phyloP scores from a whole-genome alignment of 805 yeast genomes.

The Phaffomyces opuntiae region DNA sequence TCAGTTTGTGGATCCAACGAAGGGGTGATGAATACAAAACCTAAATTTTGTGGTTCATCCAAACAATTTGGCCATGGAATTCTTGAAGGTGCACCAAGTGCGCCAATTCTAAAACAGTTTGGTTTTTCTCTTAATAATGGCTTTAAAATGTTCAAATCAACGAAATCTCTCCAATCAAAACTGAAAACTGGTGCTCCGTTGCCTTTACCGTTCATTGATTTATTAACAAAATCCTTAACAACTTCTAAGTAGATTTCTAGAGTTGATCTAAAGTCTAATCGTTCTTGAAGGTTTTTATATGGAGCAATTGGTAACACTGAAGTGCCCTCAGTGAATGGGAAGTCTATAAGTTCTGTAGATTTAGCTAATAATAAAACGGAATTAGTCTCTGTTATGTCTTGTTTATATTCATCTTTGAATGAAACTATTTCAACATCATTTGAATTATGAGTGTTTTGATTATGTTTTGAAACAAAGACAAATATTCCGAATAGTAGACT shows the following conservation, averaged over 20 bases:
- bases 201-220: constrained; percentile 18
- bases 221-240: constrained; percentile 24
- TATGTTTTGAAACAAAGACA: constrained; percentile 11
- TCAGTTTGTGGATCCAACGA: constrained; percentile 28
- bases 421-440: constrained; percentile 11
- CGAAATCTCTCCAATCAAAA: constrained; percentile 54
- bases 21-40: constrained; percentile 23
- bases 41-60: constrained; percentile 26
- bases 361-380: constrained; percentile 12
- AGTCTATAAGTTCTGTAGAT: constrained; percentile 19
- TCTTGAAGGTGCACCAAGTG: constrained; percentile 32
- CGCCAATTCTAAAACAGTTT: constrained; percentile 38
- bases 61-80: constrained; percentile 36
- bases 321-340: constrained; percentile 26
- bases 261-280: constrained; percentile 30
- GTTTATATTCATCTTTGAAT: constrained; percentile 15
- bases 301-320: constrained; percentile 33
- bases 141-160: constrained; percentile 37
- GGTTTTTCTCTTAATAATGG: constrained; percentile 34
- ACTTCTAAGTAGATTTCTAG: constrained; percentile 27
- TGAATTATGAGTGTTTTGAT: background rate
- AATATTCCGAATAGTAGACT: constrained; percentile 15
- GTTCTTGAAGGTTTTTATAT: constrained; percentile 28
- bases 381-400: constrained; percentile 15
- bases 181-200: constrained; percentile 27